These are phyloP conservation scores for Mycena vulgaris DNA, from an alignment of 768 basidiomycete species.

Conservation along the genomic window DNA sequence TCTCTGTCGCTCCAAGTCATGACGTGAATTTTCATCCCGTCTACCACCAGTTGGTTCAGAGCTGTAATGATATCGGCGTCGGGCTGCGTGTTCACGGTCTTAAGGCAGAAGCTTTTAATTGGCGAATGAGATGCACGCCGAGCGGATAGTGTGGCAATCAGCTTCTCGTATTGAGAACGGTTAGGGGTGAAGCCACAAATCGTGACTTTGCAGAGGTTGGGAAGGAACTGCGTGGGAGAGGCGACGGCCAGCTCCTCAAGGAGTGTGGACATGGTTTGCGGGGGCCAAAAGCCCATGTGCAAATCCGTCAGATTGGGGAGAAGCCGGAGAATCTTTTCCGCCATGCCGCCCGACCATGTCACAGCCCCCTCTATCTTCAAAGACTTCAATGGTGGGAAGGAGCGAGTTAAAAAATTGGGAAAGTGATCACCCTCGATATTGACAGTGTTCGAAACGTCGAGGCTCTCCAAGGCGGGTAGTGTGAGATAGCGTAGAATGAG, in stretches of 20 bases:
- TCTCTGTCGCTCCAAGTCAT: background rate
- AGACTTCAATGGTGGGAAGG: background rate
- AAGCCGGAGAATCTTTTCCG: background rate
- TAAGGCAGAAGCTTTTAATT: background rate
- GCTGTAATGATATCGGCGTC: background rate
- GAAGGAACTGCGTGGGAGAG: background rate
- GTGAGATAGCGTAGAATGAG: slow-evolving; percentile 3
- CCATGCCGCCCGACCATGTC: background rate
- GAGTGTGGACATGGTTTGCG: background rate
- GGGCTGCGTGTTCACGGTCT: background rate
- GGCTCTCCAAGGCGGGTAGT: background rate
- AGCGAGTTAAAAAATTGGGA: background rate
- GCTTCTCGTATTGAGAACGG: background rate
- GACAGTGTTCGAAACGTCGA: background rate
- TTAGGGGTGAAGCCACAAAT: background rate
- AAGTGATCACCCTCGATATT: background rate
- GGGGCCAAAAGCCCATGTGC: background rate
- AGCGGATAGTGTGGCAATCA: background rate
- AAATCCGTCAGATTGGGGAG: background rate
- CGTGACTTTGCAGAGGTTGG: background rate
- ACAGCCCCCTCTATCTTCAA: background rate
- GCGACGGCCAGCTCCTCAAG: background rate
- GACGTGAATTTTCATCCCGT: background rate
- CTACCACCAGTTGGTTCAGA: background rate
- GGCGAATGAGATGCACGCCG: background rate